Percentiles rank a stretch among this genome's conserved stretches.
These are phyloP conservation scores for Lasiodiplodia hormozganensis DNA, from an alignment of 2,329 filamentous ascomycete genomes.

Conservation along the genomic window DNA sequence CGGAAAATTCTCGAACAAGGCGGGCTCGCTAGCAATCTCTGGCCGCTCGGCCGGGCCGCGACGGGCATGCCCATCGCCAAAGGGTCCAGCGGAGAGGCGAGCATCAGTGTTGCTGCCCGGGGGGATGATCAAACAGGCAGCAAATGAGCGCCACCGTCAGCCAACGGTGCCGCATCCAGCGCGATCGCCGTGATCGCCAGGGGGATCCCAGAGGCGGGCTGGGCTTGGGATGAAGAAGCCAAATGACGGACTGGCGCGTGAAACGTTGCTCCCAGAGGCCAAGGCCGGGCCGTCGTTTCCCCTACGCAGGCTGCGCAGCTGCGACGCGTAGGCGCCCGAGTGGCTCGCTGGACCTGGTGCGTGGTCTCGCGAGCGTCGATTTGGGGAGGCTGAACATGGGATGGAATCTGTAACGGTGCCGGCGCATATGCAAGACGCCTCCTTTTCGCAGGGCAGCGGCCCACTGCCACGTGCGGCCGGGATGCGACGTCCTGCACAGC, in stretches of 20 bases:
- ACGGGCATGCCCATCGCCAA: slow-evolving; percentile 7
- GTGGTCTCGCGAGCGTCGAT: slow-evolving; percentile 10
- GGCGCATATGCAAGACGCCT: slow-evolving; percentile 31
- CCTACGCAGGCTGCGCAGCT: slow-evolving; percentile 1
- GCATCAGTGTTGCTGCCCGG: slow-evolving; percentile 20
- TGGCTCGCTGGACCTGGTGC: slow-evolving; percentile 10
- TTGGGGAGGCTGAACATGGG: slow-evolving; percentile 28
- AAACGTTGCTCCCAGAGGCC: slow-evolving; percentile 20
- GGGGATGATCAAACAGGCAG: slow-evolving; percentile 20
- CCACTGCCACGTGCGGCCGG: slow-evolving; percentile 45
- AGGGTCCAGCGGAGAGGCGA: slow-evolving; percentile 9
- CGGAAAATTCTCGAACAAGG: slow-evolving; percentile 21
- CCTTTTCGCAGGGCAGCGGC: slow-evolving; percentile 27
- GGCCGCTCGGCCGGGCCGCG: slow-evolving; percentile 2
- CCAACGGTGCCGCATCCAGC: slow-evolving; percentile 23
- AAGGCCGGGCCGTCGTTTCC: slow-evolving; percentile 23
- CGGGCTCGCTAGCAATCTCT: not conserved
- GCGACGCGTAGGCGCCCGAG: slow-evolving; percentile 19
- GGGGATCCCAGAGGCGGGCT: slow-evolving; percentile 18
- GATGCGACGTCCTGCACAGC: slow-evolving; percentile 38
- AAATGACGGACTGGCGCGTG: slow-evolving; percentile 22
- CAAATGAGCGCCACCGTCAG: slow-evolving; percentile 9
- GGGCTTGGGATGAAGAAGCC: slow-evolving; percentile 26
- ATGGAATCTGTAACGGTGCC: slow-evolving; percentile 27
- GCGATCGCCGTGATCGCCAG: slow-evolving; percentile 28